Evolutionary conservation across 1,284 basidiomycete species (phyloP), one percentile per base, ranked within the genome.

Genomic region (Puccinia horiana): DNA sequence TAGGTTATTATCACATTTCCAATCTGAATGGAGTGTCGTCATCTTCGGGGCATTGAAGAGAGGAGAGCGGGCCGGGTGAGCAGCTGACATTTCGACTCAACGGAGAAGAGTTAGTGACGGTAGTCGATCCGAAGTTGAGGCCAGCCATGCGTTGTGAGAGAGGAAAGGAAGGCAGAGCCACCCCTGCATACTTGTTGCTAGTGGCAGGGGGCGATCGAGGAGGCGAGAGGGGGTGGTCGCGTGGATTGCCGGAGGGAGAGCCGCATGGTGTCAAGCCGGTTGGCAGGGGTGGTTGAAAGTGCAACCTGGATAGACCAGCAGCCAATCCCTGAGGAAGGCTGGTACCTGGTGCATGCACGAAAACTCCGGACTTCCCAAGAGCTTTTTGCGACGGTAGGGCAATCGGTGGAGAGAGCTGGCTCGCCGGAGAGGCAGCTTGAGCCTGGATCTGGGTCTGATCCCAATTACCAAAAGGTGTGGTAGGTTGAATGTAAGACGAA

Each of bases 291-390:
- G 84, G 84, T 56, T 84, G 87, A 0, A 93, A 91, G 84, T 95
- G 93, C 83, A 95, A 92, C 67, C 93, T 89, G 65, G 93, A 94
- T 86, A 93, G 92, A 2, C 94, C 94, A 0, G 93, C 93, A 0
- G 93, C 93, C 35, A 95, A 89, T 52, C 93, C 93, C 83, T 94
- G 93, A 0, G 94, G 93, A n/a, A 94, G 89, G 87, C 91, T 92
- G 87, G 94, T 93, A 0, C 93, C 93, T 0, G 93, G 93, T 0
- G 93, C 93, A 84, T 94, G 93, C 16, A 90, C 88, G 85, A 93
- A 92, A 49, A 93, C 87, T 1, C n/a, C 23, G 23, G 49, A 12
- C 11, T 37, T 44, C 29, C 18, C 23, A 8, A 58, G 32, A 20
- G 26, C 23, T 56, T 69, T 56, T 9, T 80, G 52, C 1, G 40